Conservation (phyloP, 2,329 filamentous ascomycete species). For the Cladorrhinum sp. region DNA sequence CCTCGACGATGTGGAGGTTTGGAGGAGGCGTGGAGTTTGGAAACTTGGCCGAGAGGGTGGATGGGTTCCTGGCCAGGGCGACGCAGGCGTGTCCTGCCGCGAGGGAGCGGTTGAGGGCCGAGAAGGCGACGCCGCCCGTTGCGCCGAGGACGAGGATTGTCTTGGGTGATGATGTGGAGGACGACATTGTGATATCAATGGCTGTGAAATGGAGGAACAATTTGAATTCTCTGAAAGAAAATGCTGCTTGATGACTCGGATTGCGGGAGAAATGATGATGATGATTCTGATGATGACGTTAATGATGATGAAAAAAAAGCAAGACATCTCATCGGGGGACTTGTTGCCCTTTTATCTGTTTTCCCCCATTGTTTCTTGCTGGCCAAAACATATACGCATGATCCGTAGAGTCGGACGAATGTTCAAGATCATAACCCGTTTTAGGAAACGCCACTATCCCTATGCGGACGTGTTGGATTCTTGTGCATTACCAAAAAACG, state of each 20-base stretch:
- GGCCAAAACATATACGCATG: background rate
- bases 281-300: background rate
- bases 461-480: background rate
- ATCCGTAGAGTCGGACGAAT: background rate
- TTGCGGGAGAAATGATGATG: too few relatives aligned
- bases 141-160: conserved; percentile 53
- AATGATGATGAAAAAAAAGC: background rate
- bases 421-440: background rate
- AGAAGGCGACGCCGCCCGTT: conserved; percentile 48
- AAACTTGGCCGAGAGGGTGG: conserved; percentile 43
- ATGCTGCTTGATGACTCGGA: too few relatives aligned
- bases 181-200: conserved; percentile 14
- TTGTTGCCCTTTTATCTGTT: background rate
- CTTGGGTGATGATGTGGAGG: conserved; percentile 30
- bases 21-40: conserved; percentile 23
- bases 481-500: background rate
- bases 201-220: too few relatives aligned
- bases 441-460: background rate
- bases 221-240: too few relatives aligned
- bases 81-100: conserved; percentile 45
- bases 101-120: conserved; percentile 45
- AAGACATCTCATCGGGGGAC: background rate
- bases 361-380: background rate
- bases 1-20: conserved; percentile 44
- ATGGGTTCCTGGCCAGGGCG: conserved; percentile 49